Percentiles rank a stretch among this genome's conserved stretches.
Conservation (phyloP, 208 protist species). For the Trypanosoma caninum region DNA sequence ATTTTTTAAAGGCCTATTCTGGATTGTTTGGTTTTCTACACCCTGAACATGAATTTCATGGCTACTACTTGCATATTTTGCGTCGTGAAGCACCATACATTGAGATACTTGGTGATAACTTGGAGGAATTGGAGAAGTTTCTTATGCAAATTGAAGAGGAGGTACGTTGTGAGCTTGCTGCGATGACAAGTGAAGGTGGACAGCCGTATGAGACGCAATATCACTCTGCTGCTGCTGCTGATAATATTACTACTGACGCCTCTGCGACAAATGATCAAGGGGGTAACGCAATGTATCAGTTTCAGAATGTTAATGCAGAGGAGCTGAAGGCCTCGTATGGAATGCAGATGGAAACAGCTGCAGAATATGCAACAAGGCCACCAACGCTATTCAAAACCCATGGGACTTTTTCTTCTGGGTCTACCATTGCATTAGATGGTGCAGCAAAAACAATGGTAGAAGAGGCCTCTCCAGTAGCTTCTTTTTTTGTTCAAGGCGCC, state of each 20-base stretch:
- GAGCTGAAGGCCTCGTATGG: conserved; percentile 41
- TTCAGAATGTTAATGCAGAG: conserved; percentile 36
- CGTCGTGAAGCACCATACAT: conserved; percentile 67
- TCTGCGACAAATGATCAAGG: conserved; percentile 14
- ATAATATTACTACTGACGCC: not conserved
- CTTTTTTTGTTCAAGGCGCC: conserved; percentile 18
- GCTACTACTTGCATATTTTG: conserved; percentile 85
- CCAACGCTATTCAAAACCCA: conserved; percentile 23
- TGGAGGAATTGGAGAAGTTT: conserved; percentile 77
- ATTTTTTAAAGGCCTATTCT: conserved; percentile 67
- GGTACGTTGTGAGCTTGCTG: conserved; percentile 47
- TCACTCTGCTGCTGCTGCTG: not conserved
- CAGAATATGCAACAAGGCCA: conserved; percentile 16
- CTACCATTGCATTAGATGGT: not conserved
- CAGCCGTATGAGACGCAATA: too few species aligned
- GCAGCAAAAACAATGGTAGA: not conserved
- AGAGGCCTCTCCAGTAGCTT: conserved; percentile 4
- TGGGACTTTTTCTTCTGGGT: not conserved
- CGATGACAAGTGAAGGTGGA: not conserved
- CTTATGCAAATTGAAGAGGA: conserved; percentile 66
- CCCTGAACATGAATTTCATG: conserved; percentile 82
- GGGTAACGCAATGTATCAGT: conserved; percentile 22
- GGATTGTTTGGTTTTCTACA: conserved; percentile 80
- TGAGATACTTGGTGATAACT: conserved; percentile 80
- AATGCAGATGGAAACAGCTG: conserved; percentile 74